Conservation (phyloP, 176 grass and related monocot species). For the Ampelocalamus luodianensis region DNA sequence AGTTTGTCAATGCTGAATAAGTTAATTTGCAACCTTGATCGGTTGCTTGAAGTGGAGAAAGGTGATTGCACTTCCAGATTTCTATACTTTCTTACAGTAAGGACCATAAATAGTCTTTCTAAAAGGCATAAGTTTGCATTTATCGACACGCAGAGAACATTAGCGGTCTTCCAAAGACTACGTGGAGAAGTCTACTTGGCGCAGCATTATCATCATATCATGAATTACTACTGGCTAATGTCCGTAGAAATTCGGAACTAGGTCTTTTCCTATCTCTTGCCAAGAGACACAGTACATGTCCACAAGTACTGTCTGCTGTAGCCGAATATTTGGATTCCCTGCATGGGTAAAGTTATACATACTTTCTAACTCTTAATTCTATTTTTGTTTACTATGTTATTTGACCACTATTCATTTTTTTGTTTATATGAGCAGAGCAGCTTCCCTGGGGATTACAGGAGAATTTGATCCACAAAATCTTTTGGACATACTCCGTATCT, state of each 20-base stretch:
- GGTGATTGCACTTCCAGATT: slow-evolving; percentile 53
- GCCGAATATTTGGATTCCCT: slow-evolving; percentile 78
- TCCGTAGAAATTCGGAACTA: slow-evolving; percentile 53
- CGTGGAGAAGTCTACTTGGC: slow-evolving; percentile 80
- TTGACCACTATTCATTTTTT: slow-evolving; percentile 39
- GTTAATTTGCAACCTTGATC: slow-evolving; percentile 65
- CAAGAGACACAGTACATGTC: slow-evolving; percentile 72
- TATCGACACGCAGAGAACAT: slow-evolving; percentile 50
- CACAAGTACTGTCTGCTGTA: slow-evolving; percentile 74
- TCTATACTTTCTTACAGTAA: slow-evolving; percentile 32
- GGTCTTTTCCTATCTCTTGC: slow-evolving; percentile 67
- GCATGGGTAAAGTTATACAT: slow-evolving; percentile 49
- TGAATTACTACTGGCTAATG: slow-evolving; percentile 49
- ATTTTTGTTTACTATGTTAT: neutral
- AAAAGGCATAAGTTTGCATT: slow-evolving; percentile 4
- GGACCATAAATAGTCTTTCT: slow-evolving; percentile 13
- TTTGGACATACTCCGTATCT: slow-evolving; percentile 49
- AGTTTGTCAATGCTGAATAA: slow-evolving; percentile 59
- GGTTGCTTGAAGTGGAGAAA: slow-evolving; percentile 60
- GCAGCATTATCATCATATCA: slow-evolving; percentile 71
- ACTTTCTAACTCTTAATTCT: neutral
- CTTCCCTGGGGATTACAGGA: slow-evolving; percentile 43
- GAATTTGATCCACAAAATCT: slow-evolving; percentile 60
- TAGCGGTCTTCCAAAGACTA: slow-evolving; percentile 66
- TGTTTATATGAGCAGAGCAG: slow-evolving; percentile 34